Evolutionary conservation across 164 flowering plant genomes (phyloP).

Genomic region (Kalanchoe fedtschenkoi): DNA sequence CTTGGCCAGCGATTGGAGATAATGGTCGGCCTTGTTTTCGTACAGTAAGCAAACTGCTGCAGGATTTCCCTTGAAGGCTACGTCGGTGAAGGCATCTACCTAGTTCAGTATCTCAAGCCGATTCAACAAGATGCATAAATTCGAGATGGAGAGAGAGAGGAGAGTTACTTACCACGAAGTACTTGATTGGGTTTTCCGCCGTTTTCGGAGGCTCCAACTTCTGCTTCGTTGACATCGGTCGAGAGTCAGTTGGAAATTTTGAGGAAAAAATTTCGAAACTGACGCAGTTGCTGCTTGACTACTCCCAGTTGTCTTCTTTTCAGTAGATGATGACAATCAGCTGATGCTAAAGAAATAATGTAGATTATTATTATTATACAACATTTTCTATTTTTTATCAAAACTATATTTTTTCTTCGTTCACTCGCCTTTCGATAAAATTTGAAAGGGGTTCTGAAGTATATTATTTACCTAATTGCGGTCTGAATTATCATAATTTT

Average conservation of each 20-base stretch:
- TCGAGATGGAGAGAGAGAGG: neutral
- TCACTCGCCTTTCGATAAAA: too few species aligned
- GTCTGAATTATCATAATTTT: too few species aligned
- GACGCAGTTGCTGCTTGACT: too few species aligned
- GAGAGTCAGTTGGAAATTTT: neutral
- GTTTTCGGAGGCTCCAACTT: slow-evolving; percentile 11
- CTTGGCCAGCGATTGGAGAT: slow-evolving; percentile 57
- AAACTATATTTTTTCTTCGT: too few species aligned
- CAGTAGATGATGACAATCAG: too few species aligned
- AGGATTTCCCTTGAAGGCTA: slow-evolving; percentile 77
- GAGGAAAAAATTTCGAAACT: neutral
- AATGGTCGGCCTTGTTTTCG: slow-evolving; percentile 51
- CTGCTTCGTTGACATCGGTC: slow-evolving; percentile 14
- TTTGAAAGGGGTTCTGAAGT: too few species aligned
- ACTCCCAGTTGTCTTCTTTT: too few species aligned
- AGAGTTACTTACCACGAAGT: slow-evolving; percentile 35
- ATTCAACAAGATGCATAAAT: neutral
- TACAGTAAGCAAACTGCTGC: slow-evolving; percentile 80
- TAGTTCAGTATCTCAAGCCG: slow-evolving; percentile 12
- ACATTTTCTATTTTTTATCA: too few species aligned
- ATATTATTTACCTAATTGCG: too few species aligned
- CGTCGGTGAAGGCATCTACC: slow-evolving; percentile 82
- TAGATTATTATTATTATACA: too few species aligned
- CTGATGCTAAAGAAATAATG: too few species aligned
- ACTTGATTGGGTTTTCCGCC: slow-evolving; percentile 36